Conservation (phyloP, 768 basidiomycete genomes). For the Scleroderma citrinum region DNA sequence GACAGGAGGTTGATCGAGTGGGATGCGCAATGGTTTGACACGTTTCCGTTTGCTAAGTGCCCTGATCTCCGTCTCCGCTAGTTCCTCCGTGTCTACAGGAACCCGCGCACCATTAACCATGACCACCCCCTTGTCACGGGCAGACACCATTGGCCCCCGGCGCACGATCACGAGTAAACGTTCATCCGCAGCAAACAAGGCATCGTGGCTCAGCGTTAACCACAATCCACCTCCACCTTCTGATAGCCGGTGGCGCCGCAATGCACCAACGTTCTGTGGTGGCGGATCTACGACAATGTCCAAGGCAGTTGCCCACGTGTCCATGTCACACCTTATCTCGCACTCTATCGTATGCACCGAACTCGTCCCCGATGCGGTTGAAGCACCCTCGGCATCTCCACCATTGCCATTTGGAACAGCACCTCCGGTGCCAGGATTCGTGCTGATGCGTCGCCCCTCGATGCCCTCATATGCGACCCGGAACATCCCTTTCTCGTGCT, state of each 20-base stretch:
- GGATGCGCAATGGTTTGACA: slow-evolving; percentile 77
- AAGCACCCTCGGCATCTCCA: slow-evolving; percentile 12
- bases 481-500: slow-evolving; percentile 79
- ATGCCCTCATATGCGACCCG: slow-evolving; percentile 79
- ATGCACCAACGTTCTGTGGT: slow-evolving; percentile 72
- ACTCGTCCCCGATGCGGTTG: slow-evolving; percentile 2
- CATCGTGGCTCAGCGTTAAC: slow-evolving; percentile 88
- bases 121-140: slow-evolving; percentile 75
- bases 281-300: slow-evolving; percentile 94
- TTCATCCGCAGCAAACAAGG: slow-evolving; percentile 70
- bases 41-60: slow-evolving; percentile 77
- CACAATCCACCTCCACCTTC: slow-evolving; percentile 88
- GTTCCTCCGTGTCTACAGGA: slow-evolving; percentile 81
- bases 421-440: slow-evolving; percentile 7
- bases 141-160: slow-evolving; percentile 50
- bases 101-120: slow-evolving; percentile 87
- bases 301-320: slow-evolving; percentile 78
- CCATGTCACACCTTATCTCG: slow-evolving; percentile 86
- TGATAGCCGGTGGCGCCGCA: slow-evolving; percentile 84
- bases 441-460: slow-evolving; percentile 37
- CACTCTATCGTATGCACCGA: slow-evolving; percentile 65
- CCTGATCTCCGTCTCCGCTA: slow-evolving; percentile 84
- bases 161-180: slow-evolving; percentile 70
- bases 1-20: slow-evolving; percentile 90
- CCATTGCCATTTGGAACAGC: slow-evolving; percentile 16